Percentiles rank a stretch among this genome's conserved stretches.
phyloP scores from a whole-genome alignment of 805 yeast genomes.

The Starmerella bombicola region DNA sequence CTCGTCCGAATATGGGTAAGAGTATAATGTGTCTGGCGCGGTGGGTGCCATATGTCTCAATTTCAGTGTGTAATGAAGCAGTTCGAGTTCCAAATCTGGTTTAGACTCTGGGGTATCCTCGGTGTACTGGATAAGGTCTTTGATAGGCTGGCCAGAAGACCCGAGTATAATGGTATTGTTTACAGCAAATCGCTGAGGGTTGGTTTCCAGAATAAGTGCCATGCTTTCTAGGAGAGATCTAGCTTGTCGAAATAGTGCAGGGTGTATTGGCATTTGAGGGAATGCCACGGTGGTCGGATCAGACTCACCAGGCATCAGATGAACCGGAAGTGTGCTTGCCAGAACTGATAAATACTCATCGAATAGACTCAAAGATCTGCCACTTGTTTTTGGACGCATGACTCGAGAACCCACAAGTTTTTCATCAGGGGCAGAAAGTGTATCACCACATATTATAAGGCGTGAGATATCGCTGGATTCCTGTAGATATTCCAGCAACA shows the following conservation, averaged over 20 bases:
- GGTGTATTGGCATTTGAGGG: slow-evolving; percentile 87
- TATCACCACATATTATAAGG: slow-evolving; percentile 63
- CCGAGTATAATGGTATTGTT: slow-evolving; percentile 49
- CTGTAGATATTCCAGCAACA: slow-evolving; percentile 54
- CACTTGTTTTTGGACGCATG: slow-evolving; percentile 14
- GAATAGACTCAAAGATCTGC: slow-evolving; percentile 28
- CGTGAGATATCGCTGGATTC: slow-evolving; percentile 44
- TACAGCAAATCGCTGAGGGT: slow-evolving; percentile 51
- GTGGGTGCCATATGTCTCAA: slow-evolving; percentile 91
- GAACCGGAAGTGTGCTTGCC: slow-evolving; percentile 49
- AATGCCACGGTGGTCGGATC: slow-evolving; percentile 77
- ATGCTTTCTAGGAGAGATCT: slow-evolving; percentile 33
- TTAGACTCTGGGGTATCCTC: background rate
- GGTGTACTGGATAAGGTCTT: slow-evolving; percentile 61
- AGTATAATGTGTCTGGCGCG: slow-evolving; percentile 88
- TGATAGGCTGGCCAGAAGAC: slow-evolving; percentile 73
- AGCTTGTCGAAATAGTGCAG: slow-evolving; percentile 47
- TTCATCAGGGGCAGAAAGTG: slow-evolving; percentile 32
- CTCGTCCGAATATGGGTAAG: slow-evolving; percentile 61
- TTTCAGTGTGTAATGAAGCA: slow-evolving; percentile 53
- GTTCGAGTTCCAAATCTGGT: slow-evolving; percentile 31
- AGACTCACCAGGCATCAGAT: slow-evolving; percentile 67
- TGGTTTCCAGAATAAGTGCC: slow-evolving; percentile 40
- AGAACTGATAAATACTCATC: slow-evolving; percentile 49
- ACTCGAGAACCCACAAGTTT: slow-evolving; percentile 20